Conservation (phyloP, 1,284 basidiomycete species). For the Boletus nobilissimus region DNA sequence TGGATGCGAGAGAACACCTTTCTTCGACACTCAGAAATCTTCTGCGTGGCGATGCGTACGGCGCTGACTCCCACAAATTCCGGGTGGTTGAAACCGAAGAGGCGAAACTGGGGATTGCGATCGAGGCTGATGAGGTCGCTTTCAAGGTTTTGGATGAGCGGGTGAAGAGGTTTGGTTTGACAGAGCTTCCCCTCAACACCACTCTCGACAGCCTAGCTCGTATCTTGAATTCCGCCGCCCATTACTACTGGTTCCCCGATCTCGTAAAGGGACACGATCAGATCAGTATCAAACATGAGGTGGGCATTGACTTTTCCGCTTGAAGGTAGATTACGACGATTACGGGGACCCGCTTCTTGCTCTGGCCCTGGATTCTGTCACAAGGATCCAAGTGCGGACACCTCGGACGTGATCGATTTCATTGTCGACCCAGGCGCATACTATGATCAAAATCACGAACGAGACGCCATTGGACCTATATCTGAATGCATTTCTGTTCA, state of each 20-base stretch:
- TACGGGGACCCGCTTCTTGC: slow-evolving; percentile 16
- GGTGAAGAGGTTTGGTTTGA: slow-evolving; percentile 27
- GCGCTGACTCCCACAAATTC: neutral
- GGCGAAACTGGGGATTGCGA: slow-evolving; percentile 25
- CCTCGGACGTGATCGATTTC: slow-evolving; percentile 34
- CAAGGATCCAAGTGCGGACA: neutral
- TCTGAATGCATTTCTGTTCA: slow-evolving; percentile 37
- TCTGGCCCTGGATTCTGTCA: slow-evolving; percentile 21
- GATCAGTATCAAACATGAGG: neutral
- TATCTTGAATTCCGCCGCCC: slow-evolving; percentile 25
- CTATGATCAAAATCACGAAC: slow-evolving; percentile 30
- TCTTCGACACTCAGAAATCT: too few relatives aligned
- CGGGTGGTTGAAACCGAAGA: neutral
- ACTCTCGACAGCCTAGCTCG: slow-evolving; percentile 4
- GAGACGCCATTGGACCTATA: slow-evolving; percentile 26
- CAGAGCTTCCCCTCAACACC: neutral
- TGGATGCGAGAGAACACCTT: too few relatives aligned
- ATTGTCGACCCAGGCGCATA: slow-evolving; percentile 15
- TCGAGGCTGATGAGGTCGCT: slow-evolving; percentile 11
- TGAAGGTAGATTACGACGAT: slow-evolving; percentile 14
- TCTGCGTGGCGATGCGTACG: too few relatives aligned
- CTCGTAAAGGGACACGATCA: slow-evolving; percentile 15
- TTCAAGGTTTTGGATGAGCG: slow-evolving; percentile 30
- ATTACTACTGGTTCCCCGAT: slow-evolving; percentile 40
- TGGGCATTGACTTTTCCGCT: slow-evolving; percentile 34